Conservation (phyloP, 371 early-diverging fungal species). For the Actinomortierella wolfii region DNA sequence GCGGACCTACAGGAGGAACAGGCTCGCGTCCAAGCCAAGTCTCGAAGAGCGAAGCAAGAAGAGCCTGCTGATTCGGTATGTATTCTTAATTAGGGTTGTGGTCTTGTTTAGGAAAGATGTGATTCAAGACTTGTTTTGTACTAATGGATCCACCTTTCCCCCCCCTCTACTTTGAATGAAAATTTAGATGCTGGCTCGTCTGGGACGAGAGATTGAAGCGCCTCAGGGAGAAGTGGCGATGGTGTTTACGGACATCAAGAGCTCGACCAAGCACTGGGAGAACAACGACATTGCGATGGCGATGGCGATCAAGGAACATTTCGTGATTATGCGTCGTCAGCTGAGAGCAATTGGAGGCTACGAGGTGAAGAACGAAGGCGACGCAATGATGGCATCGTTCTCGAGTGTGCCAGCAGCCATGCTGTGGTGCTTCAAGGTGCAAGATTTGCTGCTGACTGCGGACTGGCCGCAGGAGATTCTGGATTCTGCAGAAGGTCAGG, state of each 20-base stretch:
- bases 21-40: conserved; percentile 32
- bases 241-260: conserved; percentile 96
- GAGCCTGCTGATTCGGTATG: conserved; percentile 61
- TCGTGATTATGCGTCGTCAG: conserved; percentile 82
- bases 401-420: conserved; percentile 85
- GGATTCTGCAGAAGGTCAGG: conserved; percentile 78
- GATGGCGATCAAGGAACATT: conserved; percentile 88
- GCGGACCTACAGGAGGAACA: conserved; percentile 5
- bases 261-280: conserved; percentile 95
- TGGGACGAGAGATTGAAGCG: conserved; percentile 83
- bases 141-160: background rate
- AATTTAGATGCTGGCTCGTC: conserved; percentile 61
- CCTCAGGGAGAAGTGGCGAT: conserved; percentile 87
- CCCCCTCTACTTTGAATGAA: background rate
- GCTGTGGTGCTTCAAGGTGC: conserved; percentile 91
- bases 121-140: too few species aligned
- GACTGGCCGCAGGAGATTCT: conserved; percentile 95
- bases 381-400: conserved; percentile 96
- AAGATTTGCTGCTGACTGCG: conserved; percentile 78
- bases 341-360: conserved; percentile 89
- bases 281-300: conserved; percentile 87
- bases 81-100: background rate
- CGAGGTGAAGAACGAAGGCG: conserved; percentile 98
- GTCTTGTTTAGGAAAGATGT: too few species aligned
- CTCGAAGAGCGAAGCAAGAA: conserved; percentile 55